Conservation (phyloP, 2,329 filamentous ascomycete species). For the Penicillium sp. region DNA sequence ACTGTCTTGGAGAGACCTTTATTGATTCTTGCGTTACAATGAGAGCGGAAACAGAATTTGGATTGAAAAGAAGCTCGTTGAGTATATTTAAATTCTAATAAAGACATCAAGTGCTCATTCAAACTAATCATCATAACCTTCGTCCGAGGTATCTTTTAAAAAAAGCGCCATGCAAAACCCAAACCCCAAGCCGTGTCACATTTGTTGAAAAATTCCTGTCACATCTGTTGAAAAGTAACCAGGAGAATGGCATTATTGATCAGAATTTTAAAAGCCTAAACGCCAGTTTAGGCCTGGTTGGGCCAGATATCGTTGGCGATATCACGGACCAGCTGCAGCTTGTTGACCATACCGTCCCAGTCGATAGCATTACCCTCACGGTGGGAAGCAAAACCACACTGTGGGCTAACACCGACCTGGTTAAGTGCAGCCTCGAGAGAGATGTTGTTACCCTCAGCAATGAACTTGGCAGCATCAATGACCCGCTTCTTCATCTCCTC, state of each 20-base stretch:
- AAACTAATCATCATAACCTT: slow-evolving; percentile 16
- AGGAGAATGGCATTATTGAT: slow-evolving; percentile 1
- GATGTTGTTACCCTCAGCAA: slow-evolving; percentile 66
- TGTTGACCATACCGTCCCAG: slow-evolving; percentile 69
- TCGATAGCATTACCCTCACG: slow-evolving; percentile 68
- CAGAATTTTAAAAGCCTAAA: background rate
- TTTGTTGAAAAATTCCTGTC: slow-evolving; percentile 13
- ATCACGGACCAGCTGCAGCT: slow-evolving; percentile 66
- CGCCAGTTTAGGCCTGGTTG: slow-evolving; percentile 44
- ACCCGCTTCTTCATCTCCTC: slow-evolving; percentile 62
- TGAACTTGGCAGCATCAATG: slow-evolving; percentile 62
- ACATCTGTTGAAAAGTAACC: slow-evolving; percentile 14
- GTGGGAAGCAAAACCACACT: slow-evolving; percentile 74
- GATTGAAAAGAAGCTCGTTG: slow-evolving; percentile 3
- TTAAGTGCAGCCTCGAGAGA: slow-evolving; percentile 65
- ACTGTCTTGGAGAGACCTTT: too few species aligned
- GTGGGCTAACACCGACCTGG: slow-evolving; percentile 66
- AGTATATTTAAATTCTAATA: slow-evolving; percentile 14
- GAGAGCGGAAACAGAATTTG: background rate
- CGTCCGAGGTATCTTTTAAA: slow-evolving; percentile 7
- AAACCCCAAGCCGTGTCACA: background rate
- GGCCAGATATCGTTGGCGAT: slow-evolving; percentile 74
- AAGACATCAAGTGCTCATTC: slow-evolving; percentile 21
- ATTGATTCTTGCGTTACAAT: background rate
- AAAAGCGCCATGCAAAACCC: slow-evolving; percentile 6